Evolutionary conservation across 352 stramenopile species (phyloP), one percentile per base, ranked within the genome.

Genomic region (Thalassiosira hispida): DNA sequence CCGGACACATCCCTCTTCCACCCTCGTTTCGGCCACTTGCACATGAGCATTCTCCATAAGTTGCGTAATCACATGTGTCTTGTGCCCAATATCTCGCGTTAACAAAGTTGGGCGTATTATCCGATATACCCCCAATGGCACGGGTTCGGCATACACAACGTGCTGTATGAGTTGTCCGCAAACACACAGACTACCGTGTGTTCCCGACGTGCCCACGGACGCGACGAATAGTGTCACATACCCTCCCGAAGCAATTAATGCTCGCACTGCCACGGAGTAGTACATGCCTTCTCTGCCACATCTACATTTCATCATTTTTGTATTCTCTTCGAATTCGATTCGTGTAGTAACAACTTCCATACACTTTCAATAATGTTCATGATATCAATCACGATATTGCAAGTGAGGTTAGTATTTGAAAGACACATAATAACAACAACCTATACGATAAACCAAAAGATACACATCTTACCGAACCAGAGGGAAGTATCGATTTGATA

Each of bases 341-440:
- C 68, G 53, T 12, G 75, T 83, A 0, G 67, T 46, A 23, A 77
- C 75, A 18, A 83, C 68, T 62, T 83, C 75, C 14, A 83, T 69
- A 22, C 56, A 77, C 16, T 61, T 8, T 61, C 35, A n/a, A 25
- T 55, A n/a, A 8, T 9, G 16, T 55, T 12, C 2, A 55, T 29
- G 27, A 55, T 22, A 9, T 16, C 5, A 57, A 57, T 3, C 14
- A 57, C n/a, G n/a, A n/a, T n/a, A n/a, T n/a, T n/a, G n/a, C n/a
- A n/a, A n/a, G n/a, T n/a, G n/a, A n/a, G n/a, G n/a, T n/a, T n/a
- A n/a, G n/a, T n/a, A n/a, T n/a, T n/a, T n/a, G n/a, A n/a, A n/a
- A n/a, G n/a, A n/a, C n/a, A n/a, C n/a, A n/a, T n/a, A n/a, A n/a
- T n/a, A n/a, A n/a, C n/a, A n/a, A n/a, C n/a, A n/a, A n/a, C n/a